Percentiles rank a stretch among this genome's conserved stretches.
These are phyloP conservation scores for Maudiozyma humilis DNA, from an alignment of 1,139 yeast species.

Conservation along the genomic window DNA sequence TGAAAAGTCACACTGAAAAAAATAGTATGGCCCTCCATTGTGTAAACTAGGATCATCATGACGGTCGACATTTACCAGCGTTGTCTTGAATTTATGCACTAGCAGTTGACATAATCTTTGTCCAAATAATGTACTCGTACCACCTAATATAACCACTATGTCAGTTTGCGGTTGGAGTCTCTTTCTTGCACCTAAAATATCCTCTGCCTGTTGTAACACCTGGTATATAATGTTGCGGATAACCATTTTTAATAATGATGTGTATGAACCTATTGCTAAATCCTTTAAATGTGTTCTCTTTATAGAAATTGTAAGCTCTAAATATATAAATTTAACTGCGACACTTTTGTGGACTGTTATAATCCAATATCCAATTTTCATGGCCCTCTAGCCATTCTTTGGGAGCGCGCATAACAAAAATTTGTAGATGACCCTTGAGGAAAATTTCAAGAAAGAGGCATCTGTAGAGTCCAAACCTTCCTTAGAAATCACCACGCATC, in stretches of 20 bases:
- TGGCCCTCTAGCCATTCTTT: no score
- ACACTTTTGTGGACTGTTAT: no score
- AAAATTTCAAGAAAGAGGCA: not conserved
- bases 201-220: not conserved
- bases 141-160: conserved; percentile 6
- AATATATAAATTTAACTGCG: no score
- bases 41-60: conserved; percentile 1
- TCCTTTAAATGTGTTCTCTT: no score
- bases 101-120: conserved; percentile 2
- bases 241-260: not conserved
- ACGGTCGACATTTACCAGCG: conserved; percentile 4
- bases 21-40: not conserved
- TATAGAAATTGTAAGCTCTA: no score
- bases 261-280: no score
- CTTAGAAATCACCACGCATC: no score
- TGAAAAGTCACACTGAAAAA: conserved; percentile 5
- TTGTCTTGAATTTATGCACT: conserved; percentile 2
- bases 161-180: conserved; percentile 7
- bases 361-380: no score
- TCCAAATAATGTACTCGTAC: conserved; percentile 5
- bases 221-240: not conserved
- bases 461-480: no score
- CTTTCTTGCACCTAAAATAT: conserved; percentile 2
- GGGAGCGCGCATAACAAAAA: not conserved
- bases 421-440: not conserved